Conservation (phyloP, 352 stramenopile genomes). For the Lagenidium giganteum region DNA sequence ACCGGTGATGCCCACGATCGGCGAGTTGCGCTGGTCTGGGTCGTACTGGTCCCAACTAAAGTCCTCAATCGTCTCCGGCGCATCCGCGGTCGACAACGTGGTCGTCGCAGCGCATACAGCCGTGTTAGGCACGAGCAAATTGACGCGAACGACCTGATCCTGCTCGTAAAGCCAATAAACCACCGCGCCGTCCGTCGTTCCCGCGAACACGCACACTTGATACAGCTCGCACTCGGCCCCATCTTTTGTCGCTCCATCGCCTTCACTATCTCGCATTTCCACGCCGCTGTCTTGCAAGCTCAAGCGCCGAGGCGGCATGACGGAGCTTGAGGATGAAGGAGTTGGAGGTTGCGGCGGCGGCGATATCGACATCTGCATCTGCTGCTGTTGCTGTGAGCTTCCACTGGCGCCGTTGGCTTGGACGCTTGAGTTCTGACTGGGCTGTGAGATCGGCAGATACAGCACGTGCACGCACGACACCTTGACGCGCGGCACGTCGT, state of each 20-base stretch:
- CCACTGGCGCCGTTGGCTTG: slow-evolving; percentile 20
- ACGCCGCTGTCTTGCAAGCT: too few species aligned
- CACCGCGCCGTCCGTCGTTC: slow-evolving; percentile 54
- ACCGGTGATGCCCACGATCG: slow-evolving; percentile 53
- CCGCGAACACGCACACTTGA: slow-evolving; percentile 68
- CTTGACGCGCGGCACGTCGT: slow-evolving; percentile 38
- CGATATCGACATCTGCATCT: too few species aligned
- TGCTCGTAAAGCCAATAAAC: slow-evolving; percentile 72
- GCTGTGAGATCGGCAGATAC: slow-evolving; percentile 51
- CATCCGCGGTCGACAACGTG: too few species aligned
- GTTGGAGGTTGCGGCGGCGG: too few species aligned
- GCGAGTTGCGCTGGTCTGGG: slow-evolving; percentile 3
- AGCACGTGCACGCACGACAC: slow-evolving; percentile 59
- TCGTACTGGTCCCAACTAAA: background rate
- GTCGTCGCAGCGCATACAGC: too few species aligned
- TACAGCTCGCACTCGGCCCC: too few species aligned
- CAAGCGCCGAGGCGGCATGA: too few species aligned
- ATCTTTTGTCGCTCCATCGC: too few species aligned
- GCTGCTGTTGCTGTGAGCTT: too few species aligned
- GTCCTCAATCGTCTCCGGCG: too few species aligned
- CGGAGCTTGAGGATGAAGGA: too few species aligned
- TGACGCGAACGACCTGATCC: slow-evolving; percentile 58
- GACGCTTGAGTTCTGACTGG: slow-evolving; percentile 64
- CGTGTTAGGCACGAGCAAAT: slow-evolving; percentile 51
- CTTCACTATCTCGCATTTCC: too few species aligned